Percentiles rank a stretch among this genome's conserved stretches.
phyloP scores from a whole-genome alignment of 208 protist genomes.

The Wallacemonas sp. region DNA sequence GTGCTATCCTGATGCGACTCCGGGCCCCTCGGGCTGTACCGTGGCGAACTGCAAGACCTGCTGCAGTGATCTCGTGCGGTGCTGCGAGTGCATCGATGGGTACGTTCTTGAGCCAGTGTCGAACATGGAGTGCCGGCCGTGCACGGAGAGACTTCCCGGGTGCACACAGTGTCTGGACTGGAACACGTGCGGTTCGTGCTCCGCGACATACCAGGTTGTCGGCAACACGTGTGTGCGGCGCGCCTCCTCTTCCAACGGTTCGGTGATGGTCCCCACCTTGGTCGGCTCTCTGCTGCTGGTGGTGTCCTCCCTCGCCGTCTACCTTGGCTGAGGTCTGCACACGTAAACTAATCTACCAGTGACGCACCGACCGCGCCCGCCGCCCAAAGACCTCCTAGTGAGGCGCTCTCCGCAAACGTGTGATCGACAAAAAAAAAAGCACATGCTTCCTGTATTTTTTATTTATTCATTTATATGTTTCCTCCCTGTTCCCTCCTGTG shows the following conservation, averaged over 20 bases:
- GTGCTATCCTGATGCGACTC: background rate
- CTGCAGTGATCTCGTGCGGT: background rate
- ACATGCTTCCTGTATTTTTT: too few relatives aligned
- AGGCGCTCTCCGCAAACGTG: too few relatives aligned
- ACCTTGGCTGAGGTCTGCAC: background rate
- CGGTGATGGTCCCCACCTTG: background rate
- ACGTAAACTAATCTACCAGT: background rate
- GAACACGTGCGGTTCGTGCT: background rate
- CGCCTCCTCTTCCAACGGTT: background rate
- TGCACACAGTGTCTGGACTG: background rate
- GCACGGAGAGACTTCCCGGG: background rate
- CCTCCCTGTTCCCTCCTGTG: too few relatives aligned
- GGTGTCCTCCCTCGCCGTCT: background rate
- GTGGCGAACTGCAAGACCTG: background rate
- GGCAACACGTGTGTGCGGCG: background rate
- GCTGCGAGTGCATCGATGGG: background rate
- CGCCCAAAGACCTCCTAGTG: too few relatives aligned
- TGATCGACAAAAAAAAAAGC: too few relatives aligned
- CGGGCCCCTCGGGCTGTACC: background rate
- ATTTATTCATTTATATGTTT: too few relatives aligned
- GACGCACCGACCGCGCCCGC: background rate
- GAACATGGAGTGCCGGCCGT: background rate
- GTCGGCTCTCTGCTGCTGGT: background rate
- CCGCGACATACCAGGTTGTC: background rate
- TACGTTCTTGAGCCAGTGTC: background rate